A percentile compares a stretch with the other conserved stretches of the same genome.
These are phyloP conservation scores for Nephelium lappaceum DNA, from an alignment of 345 rosid species.

Conservation along the genomic window DNA sequence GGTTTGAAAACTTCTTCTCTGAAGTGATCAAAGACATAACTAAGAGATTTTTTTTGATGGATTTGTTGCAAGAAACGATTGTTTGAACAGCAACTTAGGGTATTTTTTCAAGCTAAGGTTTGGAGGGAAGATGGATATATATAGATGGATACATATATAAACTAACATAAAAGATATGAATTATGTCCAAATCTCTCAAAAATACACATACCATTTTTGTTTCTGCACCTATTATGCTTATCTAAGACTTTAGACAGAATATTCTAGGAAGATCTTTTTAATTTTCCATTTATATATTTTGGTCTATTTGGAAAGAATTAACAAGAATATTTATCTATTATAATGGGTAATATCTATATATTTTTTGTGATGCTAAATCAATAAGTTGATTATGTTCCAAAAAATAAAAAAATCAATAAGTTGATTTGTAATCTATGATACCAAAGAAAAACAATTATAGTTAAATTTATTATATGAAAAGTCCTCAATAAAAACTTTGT, in stretches of 20 bases:
- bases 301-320: neutral
- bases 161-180: neutral
- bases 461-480: no score
- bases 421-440: no score
- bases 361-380: neutral
- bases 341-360: neutral
- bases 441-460: no score
- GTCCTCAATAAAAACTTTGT: no score
- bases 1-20: slow-evolving; percentile 15
- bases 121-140: neutral
- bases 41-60: neutral
- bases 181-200: slow-evolving; percentile 1
- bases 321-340: neutral
- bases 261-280: neutral
- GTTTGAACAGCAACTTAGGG: neutral
- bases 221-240: neutral
- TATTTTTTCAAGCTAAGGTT: neutral
- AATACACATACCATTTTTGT: neutral
- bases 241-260: neutral
- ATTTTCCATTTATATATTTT: neutral
- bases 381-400: no score
- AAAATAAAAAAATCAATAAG: neutral
- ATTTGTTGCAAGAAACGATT: neutral
- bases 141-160: neutral
- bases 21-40: neutral